These are phyloP conservation scores for Ophidiomyces ophidiicola DNA, from an alignment of 2,329 filamentous ascomycete species.

Conservation along the genomic window DNA sequence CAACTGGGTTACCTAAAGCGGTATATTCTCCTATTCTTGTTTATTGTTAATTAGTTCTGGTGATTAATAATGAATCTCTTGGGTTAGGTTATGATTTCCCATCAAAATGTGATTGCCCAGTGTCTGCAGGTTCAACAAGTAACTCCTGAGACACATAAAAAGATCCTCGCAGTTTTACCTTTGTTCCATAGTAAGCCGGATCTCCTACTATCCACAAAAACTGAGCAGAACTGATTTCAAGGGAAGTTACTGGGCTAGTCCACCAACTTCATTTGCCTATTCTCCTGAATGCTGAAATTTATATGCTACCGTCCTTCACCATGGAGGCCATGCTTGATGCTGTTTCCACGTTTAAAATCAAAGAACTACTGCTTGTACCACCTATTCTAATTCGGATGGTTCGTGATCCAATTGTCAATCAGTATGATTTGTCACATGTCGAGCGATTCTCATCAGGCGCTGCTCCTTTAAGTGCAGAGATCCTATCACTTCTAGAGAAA, in stretches of 20 bases:
- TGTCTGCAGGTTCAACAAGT: constrained; percentile 48
- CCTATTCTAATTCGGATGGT: constrained; percentile 69
- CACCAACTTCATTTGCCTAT: constrained; percentile 52
- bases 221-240: not conserved
- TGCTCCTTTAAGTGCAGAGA: constrained; percentile 66
- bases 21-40: constrained; percentile 18
- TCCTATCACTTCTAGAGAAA: constrained; percentile 57
- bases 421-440: constrained; percentile 67
- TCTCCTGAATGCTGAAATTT: constrained; percentile 52
- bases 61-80: too few species aligned
- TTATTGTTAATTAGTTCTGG: too few species aligned
- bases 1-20: constrained; percentile 41
- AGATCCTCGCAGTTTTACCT: constrained; percentile 47
- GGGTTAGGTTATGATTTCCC: constrained; percentile 43
- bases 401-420: constrained; percentile 64
- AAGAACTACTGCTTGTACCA: constrained; percentile 56
- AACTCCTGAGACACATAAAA: constrained; percentile 38
- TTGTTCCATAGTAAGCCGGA: constrained; percentile 42
- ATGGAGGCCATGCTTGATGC: constrained; percentile 47
- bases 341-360: constrained; percentile 41
- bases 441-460: constrained; percentile 81
- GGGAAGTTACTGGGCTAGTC: constrained; percentile 45
- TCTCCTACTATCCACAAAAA: not conserved
- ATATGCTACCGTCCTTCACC: constrained; percentile 53
- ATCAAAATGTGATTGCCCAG: constrained; percentile 47